These are phyloP conservation scores for Geotrichum carabidarum DNA, from an alignment of 1,139 yeast genomes.

Conservation along the genomic window DNA sequence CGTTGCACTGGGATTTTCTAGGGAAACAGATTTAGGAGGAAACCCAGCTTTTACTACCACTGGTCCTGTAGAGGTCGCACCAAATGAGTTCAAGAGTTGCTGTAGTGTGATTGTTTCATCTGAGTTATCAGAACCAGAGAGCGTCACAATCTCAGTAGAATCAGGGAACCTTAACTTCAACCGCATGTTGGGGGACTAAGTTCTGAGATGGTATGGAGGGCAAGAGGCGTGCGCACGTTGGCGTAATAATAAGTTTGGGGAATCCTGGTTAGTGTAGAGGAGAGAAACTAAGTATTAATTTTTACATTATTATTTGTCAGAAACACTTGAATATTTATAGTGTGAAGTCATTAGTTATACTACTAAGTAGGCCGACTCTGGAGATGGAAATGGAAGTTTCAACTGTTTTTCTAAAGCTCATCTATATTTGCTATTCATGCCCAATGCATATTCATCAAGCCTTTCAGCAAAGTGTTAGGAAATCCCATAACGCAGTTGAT, in stretches of 20 bases:
- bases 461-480: background rate
- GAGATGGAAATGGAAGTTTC: too few relatives aligned
- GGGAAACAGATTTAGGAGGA: slow-evolving; percentile 51
- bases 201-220: background rate
- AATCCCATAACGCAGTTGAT: background rate
- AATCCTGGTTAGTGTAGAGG: background rate
- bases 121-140: slow-evolving; percentile 22
- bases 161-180: slow-evolving; percentile 16
- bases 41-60: slow-evolving; percentile 49
- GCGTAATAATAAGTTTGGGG: too few relatives aligned
- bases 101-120: slow-evolving; percentile 29
- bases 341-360: too few relatives aligned
- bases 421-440: too few relatives aligned
- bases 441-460: background rate
- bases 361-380: too few relatives aligned
- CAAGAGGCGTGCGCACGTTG: too few relatives aligned
- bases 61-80: slow-evolving; percentile 13
- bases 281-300: background rate
- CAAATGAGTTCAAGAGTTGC: slow-evolving; percentile 23
- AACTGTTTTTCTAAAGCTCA: too few relatives aligned
- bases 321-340: background rate
- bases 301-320: background rate
- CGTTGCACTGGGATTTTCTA: slow-evolving; percentile 26
- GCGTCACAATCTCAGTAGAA: slow-evolving; percentile 6
- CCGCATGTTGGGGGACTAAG: slow-evolving; percentile 6